These are phyloP conservation scores for Fusarium chlamydosporum DNA, from an alignment of 2,329 filamentous ascomycete species.

Conservation along the genomic window DNA sequence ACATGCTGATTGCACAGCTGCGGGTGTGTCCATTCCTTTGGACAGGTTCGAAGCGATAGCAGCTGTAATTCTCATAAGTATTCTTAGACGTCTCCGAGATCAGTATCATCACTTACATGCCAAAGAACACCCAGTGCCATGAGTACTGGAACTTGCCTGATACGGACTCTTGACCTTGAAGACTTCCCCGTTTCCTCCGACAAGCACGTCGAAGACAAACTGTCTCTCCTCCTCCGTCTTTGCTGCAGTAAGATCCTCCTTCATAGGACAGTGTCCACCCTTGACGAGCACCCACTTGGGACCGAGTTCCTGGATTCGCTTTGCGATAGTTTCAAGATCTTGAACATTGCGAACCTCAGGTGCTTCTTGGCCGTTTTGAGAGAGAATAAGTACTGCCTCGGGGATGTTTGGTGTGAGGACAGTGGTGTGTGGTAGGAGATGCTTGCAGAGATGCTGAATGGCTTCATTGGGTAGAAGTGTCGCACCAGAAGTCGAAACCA, in stretches of 20 bases:
- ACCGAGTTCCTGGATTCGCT: slow-evolving; percentile 75
- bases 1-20: slow-evolving; percentile 76
- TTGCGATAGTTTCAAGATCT: slow-evolving; percentile 78
- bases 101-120: slow-evolving; percentile 74
- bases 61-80: slow-evolving; percentile 58
- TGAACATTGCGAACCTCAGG: slow-evolving; percentile 67
- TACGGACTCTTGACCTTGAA: slow-evolving; percentile 79
- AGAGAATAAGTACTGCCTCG: slow-evolving; percentile 76
- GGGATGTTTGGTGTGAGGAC: slow-evolving; percentile 84
- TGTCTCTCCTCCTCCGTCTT: slow-evolving; percentile 70
- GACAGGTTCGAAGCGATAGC: slow-evolving; percentile 82
- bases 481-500: slow-evolving; percentile 88
- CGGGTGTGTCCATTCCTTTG: slow-evolving; percentile 67
- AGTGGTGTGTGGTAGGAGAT: slow-evolving; percentile 75
- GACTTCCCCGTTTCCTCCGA: slow-evolving; percentile 69
- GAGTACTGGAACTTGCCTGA: slow-evolving; percentile 82
- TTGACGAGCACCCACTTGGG: slow-evolving; percentile 88
- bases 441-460: slow-evolving; percentile 69
- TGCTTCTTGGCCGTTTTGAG: slow-evolving; percentile 61
- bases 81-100: background rate
- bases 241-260: slow-evolving; percentile 71
- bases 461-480: slow-evolving; percentile 76
- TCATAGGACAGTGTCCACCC: slow-evolving; percentile 89
- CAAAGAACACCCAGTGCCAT: slow-evolving; percentile 94
- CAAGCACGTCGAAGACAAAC: slow-evolving; percentile 82